Percentiles rank a stretch among this genome's conserved stretches.
phyloP scores from a whole-genome alignment of 2,329 filamentous ascomycete species.

The Raffaelea albimanens region DNA sequence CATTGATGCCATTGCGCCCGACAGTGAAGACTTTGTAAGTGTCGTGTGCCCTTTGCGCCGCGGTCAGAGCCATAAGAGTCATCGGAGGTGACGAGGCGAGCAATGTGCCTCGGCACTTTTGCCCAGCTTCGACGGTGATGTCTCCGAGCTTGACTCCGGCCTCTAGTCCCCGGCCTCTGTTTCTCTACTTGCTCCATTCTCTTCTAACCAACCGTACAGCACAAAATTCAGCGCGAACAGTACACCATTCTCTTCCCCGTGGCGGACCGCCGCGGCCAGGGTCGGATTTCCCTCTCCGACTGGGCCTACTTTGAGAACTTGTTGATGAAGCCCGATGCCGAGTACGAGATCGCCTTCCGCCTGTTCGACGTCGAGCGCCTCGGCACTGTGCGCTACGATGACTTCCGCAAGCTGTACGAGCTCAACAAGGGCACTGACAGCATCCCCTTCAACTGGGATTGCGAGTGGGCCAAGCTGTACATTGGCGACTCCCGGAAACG shows the following conservation, averaged over 20 bases:
- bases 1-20: constrained; percentile 79
- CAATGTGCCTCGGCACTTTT: too few species aligned
- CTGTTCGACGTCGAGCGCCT: constrained; percentile 82
- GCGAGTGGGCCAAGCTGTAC: constrained; percentile 92
- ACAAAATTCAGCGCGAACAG: constrained; percentile 95
- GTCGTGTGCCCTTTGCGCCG: not conserved
- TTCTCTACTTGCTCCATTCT: too few species aligned
- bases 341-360: constrained; percentile 97
- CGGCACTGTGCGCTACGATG: constrained; percentile 80
- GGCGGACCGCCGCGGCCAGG: constrained; percentile 68
- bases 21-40: constrained; percentile 84
- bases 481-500: constrained; percentile 79
- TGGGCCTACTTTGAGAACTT: constrained; percentile 94
- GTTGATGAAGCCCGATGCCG: constrained; percentile 85
- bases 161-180: too few species aligned
- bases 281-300: constrained; percentile 70
- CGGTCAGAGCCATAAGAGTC: not conserved
- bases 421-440: constrained; percentile 75
- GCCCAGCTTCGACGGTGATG: too few species aligned
- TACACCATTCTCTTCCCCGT: constrained; percentile 90
- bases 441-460: constrained; percentile 95
- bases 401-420: constrained; percentile 78
- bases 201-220: constrained; percentile 47
- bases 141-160: too few species aligned
- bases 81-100: not conserved